phyloP scores from a whole-genome alignment of 2,329 filamentous ascomycete genomes.

The Apiospora phragmitis region DNA sequence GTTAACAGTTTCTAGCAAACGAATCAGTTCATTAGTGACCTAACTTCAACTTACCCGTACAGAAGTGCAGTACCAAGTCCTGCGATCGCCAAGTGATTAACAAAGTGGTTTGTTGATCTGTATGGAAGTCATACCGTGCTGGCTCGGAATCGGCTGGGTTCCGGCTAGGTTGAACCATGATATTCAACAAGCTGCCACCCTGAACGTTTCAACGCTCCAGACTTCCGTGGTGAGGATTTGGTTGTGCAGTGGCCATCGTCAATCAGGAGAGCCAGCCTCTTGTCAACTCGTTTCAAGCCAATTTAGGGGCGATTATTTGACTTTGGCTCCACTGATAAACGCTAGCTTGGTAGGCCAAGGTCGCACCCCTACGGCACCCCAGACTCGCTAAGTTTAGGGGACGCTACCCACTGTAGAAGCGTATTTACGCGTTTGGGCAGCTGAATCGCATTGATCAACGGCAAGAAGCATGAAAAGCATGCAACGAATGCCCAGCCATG shows the following conservation, averaged over 20 bases:
- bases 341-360: not conserved
- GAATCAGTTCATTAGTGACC: not conserved
- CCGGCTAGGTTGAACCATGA: not conserved
- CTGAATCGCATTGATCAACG: not conserved
- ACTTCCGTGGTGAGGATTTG: not conserved
- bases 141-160: not conserved
- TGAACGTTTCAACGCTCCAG: not conserved
- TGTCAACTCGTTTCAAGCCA: not conserved
- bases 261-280: not conserved
- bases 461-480: not conserved
- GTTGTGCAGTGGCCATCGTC: not conserved
- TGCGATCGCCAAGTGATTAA: not conserved
- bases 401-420: not conserved
- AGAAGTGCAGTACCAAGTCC: not conserved
- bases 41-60: not conserved
- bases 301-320: not conserved
- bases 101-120: not conserved
- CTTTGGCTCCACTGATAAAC: not conserved
- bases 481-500: not conserved
- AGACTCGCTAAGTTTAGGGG: slow-evolving; percentile 6
- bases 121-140: not conserved
- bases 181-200: not conserved
- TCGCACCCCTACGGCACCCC: not conserved
- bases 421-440: not conserved
- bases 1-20: not conserved